These are phyloP conservation scores for Saccharomycopsis hybrid DNA, from an alignment of 1,139 yeast genomes.

Conservation along the genomic window DNA sequence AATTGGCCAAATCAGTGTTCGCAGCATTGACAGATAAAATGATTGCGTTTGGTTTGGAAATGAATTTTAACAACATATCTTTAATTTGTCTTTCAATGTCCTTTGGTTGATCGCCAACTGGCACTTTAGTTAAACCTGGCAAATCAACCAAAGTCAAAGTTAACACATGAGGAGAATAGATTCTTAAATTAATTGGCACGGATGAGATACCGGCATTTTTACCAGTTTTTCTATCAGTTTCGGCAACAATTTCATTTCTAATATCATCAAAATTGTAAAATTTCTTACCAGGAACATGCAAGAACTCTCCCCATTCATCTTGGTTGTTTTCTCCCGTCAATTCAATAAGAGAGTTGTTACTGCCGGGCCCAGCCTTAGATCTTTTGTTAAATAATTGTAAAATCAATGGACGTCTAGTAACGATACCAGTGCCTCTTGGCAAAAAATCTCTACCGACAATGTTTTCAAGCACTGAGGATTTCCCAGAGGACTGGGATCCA, in stretches of 20 bases:
- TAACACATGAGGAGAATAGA: constrained; percentile 92
- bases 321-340: constrained; percentile 56
- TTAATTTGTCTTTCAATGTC: constrained; percentile 93
- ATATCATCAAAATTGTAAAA: constrained; percentile 87
- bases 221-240: constrained; percentile 93
- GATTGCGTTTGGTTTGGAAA: constrained; percentile 94
- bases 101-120: constrained; percentile 99
- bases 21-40: constrained; percentile 95
- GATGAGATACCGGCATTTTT: constrained; percentile 88
- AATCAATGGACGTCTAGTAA: constrained; percentile 70
- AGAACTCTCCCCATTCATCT: constrained; percentile 98
- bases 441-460: constrained; percentile 75
- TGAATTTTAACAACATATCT: constrained; percentile 90
- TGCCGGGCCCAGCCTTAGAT: constrained; percentile 16
- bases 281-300: constrained; percentile 86
- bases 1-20: constrained; percentile 94
- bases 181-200: constrained; percentile 86
- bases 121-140: constrained; percentile 97
- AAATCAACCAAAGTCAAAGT: constrained; percentile 94
- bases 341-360: constrained; percentile 3
- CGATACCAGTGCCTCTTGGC: constrained; percentile 82
- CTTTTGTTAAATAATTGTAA: constrained; percentile 61
- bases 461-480: constrained; percentile 76
- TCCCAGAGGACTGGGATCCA: constrained; percentile 79
- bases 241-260: constrained; percentile 83